phyloP scores from a whole-genome alignment of 1,139 yeast genomes.

The Sugiyamaella novakii region DNA sequence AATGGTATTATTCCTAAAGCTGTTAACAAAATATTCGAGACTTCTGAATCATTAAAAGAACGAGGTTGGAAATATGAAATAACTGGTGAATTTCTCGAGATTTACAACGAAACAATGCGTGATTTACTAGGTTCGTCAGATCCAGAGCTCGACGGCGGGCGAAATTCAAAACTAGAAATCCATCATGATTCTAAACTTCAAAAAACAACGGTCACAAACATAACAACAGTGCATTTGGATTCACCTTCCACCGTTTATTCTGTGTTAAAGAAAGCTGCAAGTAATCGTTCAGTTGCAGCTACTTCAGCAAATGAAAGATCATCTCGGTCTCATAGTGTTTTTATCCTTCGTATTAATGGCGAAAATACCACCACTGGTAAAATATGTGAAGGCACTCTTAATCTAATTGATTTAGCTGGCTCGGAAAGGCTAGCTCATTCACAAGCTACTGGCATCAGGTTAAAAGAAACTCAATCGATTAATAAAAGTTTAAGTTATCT shows the following conservation, averaged over 20 bases:
- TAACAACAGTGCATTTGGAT: constrained; percentile 53
- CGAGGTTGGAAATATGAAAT: constrained; percentile 69
- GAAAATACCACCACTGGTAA: constrained; percentile 54
- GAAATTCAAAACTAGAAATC: constrained; percentile 57
- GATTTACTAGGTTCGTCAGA: constrained; percentile 59
- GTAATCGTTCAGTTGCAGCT: constrained; percentile 69
- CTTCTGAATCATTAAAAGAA: constrained; percentile 34
- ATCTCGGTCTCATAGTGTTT: constrained; percentile 71
- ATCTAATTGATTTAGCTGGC: constrained; percentile 83
- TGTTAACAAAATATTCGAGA: constrained; percentile 67
- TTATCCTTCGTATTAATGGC: constrained; percentile 65
- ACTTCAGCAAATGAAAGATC: constrained; percentile 83
- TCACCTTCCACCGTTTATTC: constrained; percentile 54
- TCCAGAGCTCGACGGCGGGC: not conserved
- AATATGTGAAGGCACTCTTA: constrained; percentile 60
- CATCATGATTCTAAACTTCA: constrained; percentile 62
- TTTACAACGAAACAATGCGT: constrained; percentile 77
- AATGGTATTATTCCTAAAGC: constrained; percentile 88
- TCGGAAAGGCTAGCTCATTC: constrained; percentile 74
- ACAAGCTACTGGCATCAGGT: constrained; percentile 75
- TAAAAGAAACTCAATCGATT: constrained; percentile 86
- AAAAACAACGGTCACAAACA: constrained; percentile 62
- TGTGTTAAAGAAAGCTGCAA: constrained; percentile 57
- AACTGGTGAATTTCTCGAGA: constrained; percentile 81
- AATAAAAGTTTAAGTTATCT: constrained; percentile 85